A percentile compares a stretch with the other conserved stretches of the same genome.
Conservation (phyloP, 2,329 filamentous ascomycete genomes). For the Ascochyta pisi region DNA sequence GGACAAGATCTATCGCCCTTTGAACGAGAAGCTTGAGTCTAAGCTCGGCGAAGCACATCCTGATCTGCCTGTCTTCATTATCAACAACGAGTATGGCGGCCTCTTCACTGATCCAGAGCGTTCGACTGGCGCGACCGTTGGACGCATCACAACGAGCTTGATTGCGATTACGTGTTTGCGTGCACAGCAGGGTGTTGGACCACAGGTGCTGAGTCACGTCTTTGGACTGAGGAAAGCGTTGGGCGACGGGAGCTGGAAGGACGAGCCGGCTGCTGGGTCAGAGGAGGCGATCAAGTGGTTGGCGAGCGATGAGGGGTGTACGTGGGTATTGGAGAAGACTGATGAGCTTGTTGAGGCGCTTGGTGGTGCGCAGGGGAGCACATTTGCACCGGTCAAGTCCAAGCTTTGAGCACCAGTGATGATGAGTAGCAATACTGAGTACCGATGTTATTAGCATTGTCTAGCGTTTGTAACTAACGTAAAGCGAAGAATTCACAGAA, state of each 20-base stretch:
- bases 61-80: constrained; percentile 80
- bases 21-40: constrained; percentile 72
- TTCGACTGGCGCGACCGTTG: constrained; percentile 61
- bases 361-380: constrained; percentile 37
- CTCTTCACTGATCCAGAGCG: constrained; percentile 72
- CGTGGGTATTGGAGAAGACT: constrained; percentile 68
- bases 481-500: too few relatives aligned
- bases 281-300: constrained; percentile 67
- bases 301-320: constrained; percentile 68
- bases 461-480: neutral
- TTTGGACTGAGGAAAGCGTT: constrained; percentile 80
- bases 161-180: constrained; percentile 77
- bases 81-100: constrained; percentile 75
- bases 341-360: constrained; percentile 64
- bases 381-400: constrained; percentile 39
- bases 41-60: constrained; percentile 80
- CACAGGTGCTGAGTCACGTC: constrained; percentile 81
- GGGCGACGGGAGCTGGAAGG: constrained; percentile 67
- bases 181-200: constrained; percentile 81
- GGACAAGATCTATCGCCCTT: constrained; percentile 78
- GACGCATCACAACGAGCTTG: constrained; percentile 74
- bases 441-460: neutral
- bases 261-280: constrained; percentile 54
- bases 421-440: neutral
- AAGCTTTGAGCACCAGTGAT: constrained; percentile 27